Conservation (phyloP, 495 filamentous ascomycete species). For the Annulohypoxylon nitens region DNA sequence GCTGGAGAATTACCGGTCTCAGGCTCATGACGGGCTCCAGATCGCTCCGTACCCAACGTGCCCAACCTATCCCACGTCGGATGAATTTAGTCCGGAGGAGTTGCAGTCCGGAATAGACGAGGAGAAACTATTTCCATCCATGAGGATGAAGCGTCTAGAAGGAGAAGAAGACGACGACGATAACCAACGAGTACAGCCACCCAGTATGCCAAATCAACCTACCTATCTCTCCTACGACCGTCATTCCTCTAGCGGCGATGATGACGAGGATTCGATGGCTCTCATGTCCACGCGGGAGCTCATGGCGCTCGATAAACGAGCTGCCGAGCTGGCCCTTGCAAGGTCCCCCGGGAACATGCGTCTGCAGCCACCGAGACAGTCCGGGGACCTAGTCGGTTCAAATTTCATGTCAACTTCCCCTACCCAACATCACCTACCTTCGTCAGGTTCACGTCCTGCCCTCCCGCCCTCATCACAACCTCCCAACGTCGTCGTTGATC, state of each 20-base stretch:
- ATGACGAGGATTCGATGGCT: slow-evolving; percentile 49
- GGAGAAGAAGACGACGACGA: slow-evolving; percentile 36
- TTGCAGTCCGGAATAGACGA: slow-evolving; percentile 53
- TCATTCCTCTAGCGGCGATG: slow-evolving; percentile 50
- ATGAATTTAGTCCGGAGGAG: slow-evolving; percentile 43
- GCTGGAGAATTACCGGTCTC: slow-evolving; percentile 48
- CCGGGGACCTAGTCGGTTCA: slow-evolving; percentile 38
- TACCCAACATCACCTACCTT: slow-evolving; percentile 38
- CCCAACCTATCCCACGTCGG: slow-evolving; percentile 33
- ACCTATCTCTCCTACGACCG: slow-evolving; percentile 54
- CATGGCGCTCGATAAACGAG: slow-evolving; percentile 55
- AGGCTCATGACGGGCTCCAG: slow-evolving; percentile 24
- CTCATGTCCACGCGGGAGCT: slow-evolving; percentile 63
- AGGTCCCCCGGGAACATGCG: slow-evolving; percentile 49
- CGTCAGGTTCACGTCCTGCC: slow-evolving; percentile 47
- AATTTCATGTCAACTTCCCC: slow-evolving; percentile 37
- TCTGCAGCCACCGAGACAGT: slow-evolving; percentile 35
- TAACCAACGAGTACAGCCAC: slow-evolving; percentile 27
- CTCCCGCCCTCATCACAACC: slow-evolving; percentile 31
- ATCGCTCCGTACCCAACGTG: slow-evolving; percentile 48
- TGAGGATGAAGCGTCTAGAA: slow-evolving; percentile 54
- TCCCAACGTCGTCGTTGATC: neutral
- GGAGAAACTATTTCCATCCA: slow-evolving; percentile 57
- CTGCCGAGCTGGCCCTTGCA: slow-evolving; percentile 47
- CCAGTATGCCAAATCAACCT: slow-evolving; percentile 37